These are phyloP conservation scores for Trichosporon sp. DNA, from an alignment of 1,284 basidiomycete species.

Conservation along the genomic window DNA sequence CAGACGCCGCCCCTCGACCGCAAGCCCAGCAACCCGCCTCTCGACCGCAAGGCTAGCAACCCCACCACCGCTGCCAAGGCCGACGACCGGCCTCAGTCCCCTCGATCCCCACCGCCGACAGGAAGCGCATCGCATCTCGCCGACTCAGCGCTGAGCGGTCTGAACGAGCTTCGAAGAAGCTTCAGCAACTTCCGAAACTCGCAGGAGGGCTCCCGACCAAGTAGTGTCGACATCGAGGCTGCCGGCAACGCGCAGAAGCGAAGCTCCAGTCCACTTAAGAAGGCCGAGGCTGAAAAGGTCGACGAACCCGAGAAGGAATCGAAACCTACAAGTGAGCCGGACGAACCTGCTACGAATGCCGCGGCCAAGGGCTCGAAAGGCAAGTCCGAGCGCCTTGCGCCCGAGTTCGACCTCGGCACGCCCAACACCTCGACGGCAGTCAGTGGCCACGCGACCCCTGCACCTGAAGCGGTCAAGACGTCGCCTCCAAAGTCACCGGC, in stretches of 20 bases:
- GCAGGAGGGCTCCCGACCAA: constrained; percentile 9
- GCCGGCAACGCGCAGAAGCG: neutral
- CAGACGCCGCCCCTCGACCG: neutral
- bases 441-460: neutral
- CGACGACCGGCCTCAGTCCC: neutral
- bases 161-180: constrained; percentile 30
- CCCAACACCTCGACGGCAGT: constrained; percentile 1
- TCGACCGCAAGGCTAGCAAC: neutral
- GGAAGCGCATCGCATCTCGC: constrained; percentile 26
- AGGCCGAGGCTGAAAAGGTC: neutral
- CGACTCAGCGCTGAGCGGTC: constrained; percentile 36
- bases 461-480: neutral
- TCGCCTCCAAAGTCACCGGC: neutral
- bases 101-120: neutral
- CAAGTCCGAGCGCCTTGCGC: neutral
- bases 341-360: neutral
- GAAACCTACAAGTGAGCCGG: neutral
- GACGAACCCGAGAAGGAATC: neutral
- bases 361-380: neutral
- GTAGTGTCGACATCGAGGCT: neutral
- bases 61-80: neutral
- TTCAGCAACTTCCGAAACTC: constrained; percentile 13
- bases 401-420: neutral
- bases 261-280: constrained; percentile 1
- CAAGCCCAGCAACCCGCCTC: neutral